Evolutionary conservation across 768 basidiomycete genomes (phyloP), one percentile per base, ranked within the genome.

Genomic region (Tylopilus balloui): DNA sequence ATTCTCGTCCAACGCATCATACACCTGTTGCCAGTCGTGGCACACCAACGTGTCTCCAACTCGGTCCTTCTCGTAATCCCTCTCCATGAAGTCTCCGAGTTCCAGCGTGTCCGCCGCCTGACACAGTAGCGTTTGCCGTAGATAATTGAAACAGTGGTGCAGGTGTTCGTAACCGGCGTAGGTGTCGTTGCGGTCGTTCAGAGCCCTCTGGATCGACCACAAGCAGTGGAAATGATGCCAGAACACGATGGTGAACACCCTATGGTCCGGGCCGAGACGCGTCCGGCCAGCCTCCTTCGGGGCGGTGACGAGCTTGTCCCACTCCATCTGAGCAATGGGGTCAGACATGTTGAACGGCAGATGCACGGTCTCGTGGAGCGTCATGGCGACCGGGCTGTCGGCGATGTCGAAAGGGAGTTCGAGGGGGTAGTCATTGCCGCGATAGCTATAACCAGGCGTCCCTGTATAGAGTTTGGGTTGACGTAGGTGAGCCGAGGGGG

Each of bases 51-150:
- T 55, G 34, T 55, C 54, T 13, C 54, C 54, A 8, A 56, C 40
- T n/a, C 44, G 40, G 1, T 55, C 44, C 1, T 38, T 31, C 25
- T 55, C 48, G 9, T 38, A 56, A 32, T 56, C 44, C 24, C 8
- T 50, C 35, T 51, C 44, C 54, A 55, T 46, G n/a, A 56, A 55
- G 40, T 55, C 54, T 10, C 54, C 54, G 9, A 55, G 40, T 9
- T 55, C 54, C 4, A 55, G 54, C 29, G 43, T 46, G 8, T 55
- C 54, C 36, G 44, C 54, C 8, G 54, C 54, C 39, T 55, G 48
- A 46, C 54, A 55, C 6, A 55, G 34, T n/a, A 55, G 15, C 3
- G 41, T 51, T 19, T 55, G 54, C 1, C 54, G 54, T 3, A 55
- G 25, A 32, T 55, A 56, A 2, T 55, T 55, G 35, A 55, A 46